These are phyloP conservation scores for Glutinoglossum americanum DNA, from an alignment of 495 filamentous ascomycete genomes.

Conservation along the genomic window DNA sequence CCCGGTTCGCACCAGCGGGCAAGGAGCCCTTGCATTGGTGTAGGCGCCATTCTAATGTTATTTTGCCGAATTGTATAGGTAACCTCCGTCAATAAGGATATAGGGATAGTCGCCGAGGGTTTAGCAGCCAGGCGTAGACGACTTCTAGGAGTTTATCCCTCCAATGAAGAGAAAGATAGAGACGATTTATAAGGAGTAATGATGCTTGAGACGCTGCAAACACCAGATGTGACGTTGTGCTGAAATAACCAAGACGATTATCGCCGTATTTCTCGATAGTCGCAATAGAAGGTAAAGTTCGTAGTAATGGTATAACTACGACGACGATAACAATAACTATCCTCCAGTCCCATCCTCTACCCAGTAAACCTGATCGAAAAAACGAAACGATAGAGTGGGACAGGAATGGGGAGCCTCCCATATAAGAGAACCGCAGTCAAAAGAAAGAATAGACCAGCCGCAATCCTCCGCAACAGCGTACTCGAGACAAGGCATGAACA, in stretches of 20 bases:
- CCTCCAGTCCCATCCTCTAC: neutral
- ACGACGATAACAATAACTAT: neutral
- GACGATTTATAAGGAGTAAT: neutral
- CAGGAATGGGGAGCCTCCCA: neutral
- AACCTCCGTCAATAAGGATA: neutral
- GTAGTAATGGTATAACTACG: neutral
- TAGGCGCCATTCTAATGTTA: neutral
- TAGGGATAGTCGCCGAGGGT: neutral
- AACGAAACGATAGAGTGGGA: neutral
- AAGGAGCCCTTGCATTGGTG: neutral
- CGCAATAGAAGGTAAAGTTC: neutral
- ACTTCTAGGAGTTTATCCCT: neutral
- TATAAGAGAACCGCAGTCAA: neutral
- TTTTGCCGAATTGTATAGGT: neutral
- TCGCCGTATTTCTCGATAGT: neutral
- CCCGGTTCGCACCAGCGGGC: neutral
- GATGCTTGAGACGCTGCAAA: neutral
- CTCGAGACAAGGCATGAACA: no score
- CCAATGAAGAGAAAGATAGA: neutral
- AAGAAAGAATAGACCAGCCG: no score
- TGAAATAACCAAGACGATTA: neutral
- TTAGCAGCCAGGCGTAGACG: neutral
- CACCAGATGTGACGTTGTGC: neutral
- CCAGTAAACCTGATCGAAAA: neutral
- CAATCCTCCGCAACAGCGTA: no score